Evolutionary conservation across 352 stramenopile species (phyloP).

Genomic region (Phytophthora nicotianae): DNA sequence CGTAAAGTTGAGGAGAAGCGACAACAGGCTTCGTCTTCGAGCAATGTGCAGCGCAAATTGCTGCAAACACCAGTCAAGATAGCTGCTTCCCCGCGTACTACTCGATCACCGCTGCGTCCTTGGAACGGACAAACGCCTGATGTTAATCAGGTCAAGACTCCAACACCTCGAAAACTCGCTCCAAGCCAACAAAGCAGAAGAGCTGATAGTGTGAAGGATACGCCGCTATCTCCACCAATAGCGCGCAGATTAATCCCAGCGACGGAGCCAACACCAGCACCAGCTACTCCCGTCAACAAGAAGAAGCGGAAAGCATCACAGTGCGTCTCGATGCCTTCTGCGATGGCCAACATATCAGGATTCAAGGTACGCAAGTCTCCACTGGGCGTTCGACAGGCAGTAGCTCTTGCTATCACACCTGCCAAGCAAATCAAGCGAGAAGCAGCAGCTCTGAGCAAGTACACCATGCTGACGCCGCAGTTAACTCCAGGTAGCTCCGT

Average conservation of each 20-base stretch:
- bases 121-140: slow-evolving; percentile 46
- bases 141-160: slow-evolving; percentile 28
- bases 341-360: slow-evolving; percentile 19
- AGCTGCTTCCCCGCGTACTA: slow-evolving; percentile 8
- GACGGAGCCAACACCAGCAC: slow-evolving; percentile 9
- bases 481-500: slow-evolving; percentile 7
- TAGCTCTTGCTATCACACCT: slow-evolving; percentile 21
- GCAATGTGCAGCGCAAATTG: slow-evolving; percentile 73
- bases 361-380: slow-evolving; percentile 18
- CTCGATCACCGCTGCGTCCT: slow-evolving; percentile 44
- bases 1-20: slow-evolving; percentile 60
- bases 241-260: slow-evolving; percentile 20
- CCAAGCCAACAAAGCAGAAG: slow-evolving; percentile 5
- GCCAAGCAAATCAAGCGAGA: slow-evolving; percentile 35
- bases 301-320: slow-evolving; percentile 31
- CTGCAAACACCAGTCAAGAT: slow-evolving; percentile 75
- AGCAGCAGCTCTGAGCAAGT: slow-evolving; percentile 10
- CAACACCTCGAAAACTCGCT: slow-evolving; percentile 24
- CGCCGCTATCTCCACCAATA: slow-evolving; percentile 21
- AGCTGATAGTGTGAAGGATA: slow-evolving; percentile 1
- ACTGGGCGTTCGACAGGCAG: slow-evolving; percentile 10
- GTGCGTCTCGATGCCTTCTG: slow-evolving; percentile 27
- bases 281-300: slow-evolving; percentile 17
- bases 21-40: slow-evolving; percentile 18
- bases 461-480: slow-evolving; percentile 12